These are phyloP conservation scores for Aspergillus nidulans DNA, from an alignment of 495 filamentous ascomycete species.

Conservation along the genomic window DNA sequence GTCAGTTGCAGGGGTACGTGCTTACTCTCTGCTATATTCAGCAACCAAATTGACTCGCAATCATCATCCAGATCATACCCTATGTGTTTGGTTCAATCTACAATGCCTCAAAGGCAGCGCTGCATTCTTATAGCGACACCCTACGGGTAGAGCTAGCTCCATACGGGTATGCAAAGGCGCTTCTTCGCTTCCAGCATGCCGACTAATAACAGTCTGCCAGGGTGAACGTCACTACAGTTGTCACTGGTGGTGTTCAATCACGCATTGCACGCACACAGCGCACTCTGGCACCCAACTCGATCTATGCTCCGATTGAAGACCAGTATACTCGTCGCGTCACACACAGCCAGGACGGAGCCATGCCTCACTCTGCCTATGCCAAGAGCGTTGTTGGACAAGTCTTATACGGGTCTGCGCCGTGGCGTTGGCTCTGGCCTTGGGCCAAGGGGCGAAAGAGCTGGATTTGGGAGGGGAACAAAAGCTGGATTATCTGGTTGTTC, in stretches of 20 bases:
- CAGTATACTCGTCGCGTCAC: constrained; percentile 49
- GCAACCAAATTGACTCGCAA: background rate
- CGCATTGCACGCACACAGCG: constrained; percentile 53
- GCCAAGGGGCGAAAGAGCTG: constrained; percentile 38
- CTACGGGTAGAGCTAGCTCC: constrained; percentile 52
- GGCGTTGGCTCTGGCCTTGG: constrained; percentile 47
- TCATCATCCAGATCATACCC: constrained; percentile 38
- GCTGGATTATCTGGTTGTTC: constrained; percentile 46
- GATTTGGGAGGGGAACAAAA: constrained; percentile 53
- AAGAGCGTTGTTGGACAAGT: constrained; percentile 52
- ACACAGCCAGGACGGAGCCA: constrained; percentile 55
- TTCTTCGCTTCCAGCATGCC: background rate
- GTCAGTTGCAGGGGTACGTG: constrained; percentile 48
- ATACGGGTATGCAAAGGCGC: constrained; percentile 31
- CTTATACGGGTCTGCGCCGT: constrained; percentile 41
- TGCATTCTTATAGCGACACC: constrained; percentile 57
- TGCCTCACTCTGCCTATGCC: constrained; percentile 52
- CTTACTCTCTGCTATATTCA: background rate
- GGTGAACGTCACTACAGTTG: constrained; percentile 51
- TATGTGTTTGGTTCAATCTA: constrained; percentile 56
- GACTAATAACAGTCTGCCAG: constrained; percentile 14
- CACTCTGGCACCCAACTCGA: constrained; percentile 39
- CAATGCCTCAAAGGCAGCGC: constrained; percentile 60
- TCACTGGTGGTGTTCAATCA: constrained; percentile 60
- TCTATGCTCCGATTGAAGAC: constrained; percentile 49